Evolutionary conservation across 805 yeast species (phyloP), one percentile per base, ranked within the genome.

Genomic region (Priceomyces fermenticarens): DNA sequence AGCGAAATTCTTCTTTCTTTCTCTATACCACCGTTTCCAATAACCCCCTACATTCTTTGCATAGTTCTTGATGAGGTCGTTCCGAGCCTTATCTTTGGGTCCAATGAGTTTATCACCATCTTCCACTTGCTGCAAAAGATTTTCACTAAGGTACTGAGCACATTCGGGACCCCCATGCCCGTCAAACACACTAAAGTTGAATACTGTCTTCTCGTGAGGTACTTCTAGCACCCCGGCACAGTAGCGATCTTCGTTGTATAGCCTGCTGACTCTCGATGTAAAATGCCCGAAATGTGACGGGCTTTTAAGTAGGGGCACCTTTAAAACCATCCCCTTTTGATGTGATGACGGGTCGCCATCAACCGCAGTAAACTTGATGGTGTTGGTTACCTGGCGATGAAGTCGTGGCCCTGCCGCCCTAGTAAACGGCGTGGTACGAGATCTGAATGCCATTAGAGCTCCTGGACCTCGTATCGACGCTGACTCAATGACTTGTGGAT

Each of bases 121-220:
- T 80, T 95, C 56, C 77, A 77, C 52, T 60, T 72, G 48, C 55
- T 57, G 41, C 72, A 80, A 49, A 25, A 93, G 67, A 40, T 80
- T 67, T 3, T 70, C 61, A 14, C 72, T 64, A 10, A 90, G 66
- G 53, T 75, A 85, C 16, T 68, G 72, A 35, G 89, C 73, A 52
- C 96, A 87, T 40, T 82, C 81, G 16, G 71, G 73, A 15, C 96
- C 95, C 6, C 98, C 99, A 63, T 93, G 99, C 8, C 99, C 99
- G 63, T 93, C 99, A 60, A 86, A 89, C 1, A 93, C 75, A 35
- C 80, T 78, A 53, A 87, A 81, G 49, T 78, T 80, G 64, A 91
- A 85, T 13, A 65, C 54, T 9, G 54, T 51, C 16, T 49, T 45
- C 20, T 40, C 25, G 3, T 44, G 52, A 10, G 49, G 40, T 9